Evolutionary conservation across 768 basidiomycete species (phyloP).

Genomic region (Kwoniella dejecticola): DNA sequence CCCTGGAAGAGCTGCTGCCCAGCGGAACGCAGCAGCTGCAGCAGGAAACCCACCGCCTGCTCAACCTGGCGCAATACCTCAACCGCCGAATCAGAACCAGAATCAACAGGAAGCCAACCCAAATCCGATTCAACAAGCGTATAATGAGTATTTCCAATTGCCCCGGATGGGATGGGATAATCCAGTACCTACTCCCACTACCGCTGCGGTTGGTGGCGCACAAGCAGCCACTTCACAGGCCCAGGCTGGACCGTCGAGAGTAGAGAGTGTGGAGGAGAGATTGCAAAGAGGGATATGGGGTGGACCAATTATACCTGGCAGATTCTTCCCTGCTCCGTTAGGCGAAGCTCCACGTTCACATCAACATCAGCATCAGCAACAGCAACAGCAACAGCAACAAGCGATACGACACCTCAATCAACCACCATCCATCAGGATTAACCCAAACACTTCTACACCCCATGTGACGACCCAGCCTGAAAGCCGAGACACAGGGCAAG

Average conservation of each 20-base stretch:
- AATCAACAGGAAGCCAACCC: too few species aligned
- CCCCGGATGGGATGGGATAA: conserved; percentile 18
- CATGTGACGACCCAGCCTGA: neutral
- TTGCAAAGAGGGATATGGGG: conserved; percentile 48
- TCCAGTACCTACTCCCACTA: conserved; percentile 21
- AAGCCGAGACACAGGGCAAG: too few species aligned
- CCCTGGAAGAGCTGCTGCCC: conserved; percentile 14
- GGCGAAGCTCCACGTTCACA: conserved; percentile 35
- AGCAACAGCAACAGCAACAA: neutral
- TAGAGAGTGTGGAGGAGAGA: conserved; percentile 22
- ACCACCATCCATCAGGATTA: neutral
- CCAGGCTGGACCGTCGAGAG: conserved; percentile 8
- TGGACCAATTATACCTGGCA: conserved; percentile 38
- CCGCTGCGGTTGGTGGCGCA: conserved; percentile 35
- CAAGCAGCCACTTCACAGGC: too few species aligned
- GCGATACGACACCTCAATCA: neutral
- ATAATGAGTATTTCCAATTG: conserved; percentile 42
- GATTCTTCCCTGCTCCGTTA: conserved; percentile 41
- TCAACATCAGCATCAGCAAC: neutral
- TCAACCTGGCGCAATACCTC: conserved; percentile 49
- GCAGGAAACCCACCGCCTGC: conserved; percentile 45
- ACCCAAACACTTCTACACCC: neutral
- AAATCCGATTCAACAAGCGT: conserved; percentile 34
- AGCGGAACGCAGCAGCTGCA: neutral
- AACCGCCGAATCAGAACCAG: conserved; percentile 24